A percentile compares a stretch with the other conserved stretches of the same genome.
These are phyloP conservation scores for Sonneratia caseolaris DNA, from an alignment of 345 rosid genomes.

Conservation along the genomic window DNA sequence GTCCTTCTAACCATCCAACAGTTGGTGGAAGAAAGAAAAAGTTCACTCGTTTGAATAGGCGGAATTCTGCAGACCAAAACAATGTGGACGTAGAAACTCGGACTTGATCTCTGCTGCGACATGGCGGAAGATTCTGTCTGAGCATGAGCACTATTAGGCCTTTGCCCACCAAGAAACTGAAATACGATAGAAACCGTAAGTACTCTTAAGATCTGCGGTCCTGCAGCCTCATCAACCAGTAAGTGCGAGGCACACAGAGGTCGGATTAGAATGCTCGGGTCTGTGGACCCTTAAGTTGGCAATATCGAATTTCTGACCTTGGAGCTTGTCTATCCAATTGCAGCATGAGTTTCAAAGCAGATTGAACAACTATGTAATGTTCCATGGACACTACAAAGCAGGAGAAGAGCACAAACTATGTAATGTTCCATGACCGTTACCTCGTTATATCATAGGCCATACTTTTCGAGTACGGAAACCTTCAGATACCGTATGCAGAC, in stretches of 20 bases:
- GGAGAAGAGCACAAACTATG: background rate
- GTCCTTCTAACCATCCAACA: no score
- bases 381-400: background rate
- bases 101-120: conserved; percentile 80
- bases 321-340: conserved; percentile 93
- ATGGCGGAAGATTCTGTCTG: conserved; percentile 8
- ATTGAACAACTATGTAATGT: background rate
- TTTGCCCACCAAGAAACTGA: conserved; percentile 15
- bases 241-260: background rate
- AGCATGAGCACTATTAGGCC: background rate
- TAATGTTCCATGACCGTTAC: background rate
- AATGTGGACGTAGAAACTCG: conserved; percentile 78
- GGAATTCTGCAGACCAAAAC: background rate
- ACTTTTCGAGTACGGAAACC: no score
- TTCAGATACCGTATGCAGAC: no score
- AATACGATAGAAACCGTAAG: conserved; percentile 27
- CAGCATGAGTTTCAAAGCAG: conserved; percentile 33
- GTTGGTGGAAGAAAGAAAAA: no score
- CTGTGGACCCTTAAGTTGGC: background rate
- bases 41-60: no score
- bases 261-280: background rate
- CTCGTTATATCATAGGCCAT: no score
- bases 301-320: conserved; percentile 10
- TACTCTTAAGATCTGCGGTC: conserved; percentile 77
- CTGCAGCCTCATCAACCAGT: conserved; percentile 77